phyloP scores from a whole-genome alignment of 2,329 filamentous ascomycete genomes.

The Monilinia fructigena region DNA sequence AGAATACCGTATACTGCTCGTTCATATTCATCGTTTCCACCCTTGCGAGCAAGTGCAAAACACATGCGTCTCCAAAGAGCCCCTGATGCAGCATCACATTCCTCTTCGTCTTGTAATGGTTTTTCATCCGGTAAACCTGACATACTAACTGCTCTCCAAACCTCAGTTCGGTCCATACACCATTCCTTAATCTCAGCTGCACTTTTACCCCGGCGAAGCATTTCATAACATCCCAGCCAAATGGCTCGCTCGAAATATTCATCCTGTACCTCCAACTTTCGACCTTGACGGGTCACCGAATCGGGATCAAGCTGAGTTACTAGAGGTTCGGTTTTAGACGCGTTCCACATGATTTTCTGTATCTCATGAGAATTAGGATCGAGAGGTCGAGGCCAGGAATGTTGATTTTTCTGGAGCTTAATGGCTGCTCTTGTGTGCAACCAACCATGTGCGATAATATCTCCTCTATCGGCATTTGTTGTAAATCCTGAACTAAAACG shows the following conservation, averaged over 20 bases:
- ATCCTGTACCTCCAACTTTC: slow-evolving; percentile 76
- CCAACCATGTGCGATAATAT: slow-evolving; percentile 85
- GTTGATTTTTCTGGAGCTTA: slow-evolving; percentile 82
- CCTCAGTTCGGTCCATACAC: slow-evolving; percentile 81
- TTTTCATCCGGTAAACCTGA: slow-evolving; percentile 66
- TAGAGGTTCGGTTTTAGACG: slow-evolving; percentile 60
- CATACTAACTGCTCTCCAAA: slow-evolving; percentile 84
- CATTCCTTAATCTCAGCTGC: slow-evolving; percentile 76
- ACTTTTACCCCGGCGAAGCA: slow-evolving; percentile 79
- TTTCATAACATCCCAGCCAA: slow-evolving; percentile 92
- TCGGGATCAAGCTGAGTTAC: slow-evolving; percentile 92
- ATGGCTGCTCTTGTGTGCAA: slow-evolving; percentile 86
- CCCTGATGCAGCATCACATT: slow-evolving; percentile 49
- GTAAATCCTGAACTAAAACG: slow-evolving; percentile 71
- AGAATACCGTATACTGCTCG: slow-evolving; percentile 86
- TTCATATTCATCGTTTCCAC: slow-evolving; percentile 73
- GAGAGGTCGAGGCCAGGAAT: slow-evolving; percentile 63
- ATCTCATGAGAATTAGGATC: slow-evolving; percentile 61
- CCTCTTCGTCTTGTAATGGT: slow-evolving; percentile 46
- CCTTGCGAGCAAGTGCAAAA: slow-evolving; percentile 66
- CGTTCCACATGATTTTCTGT: slow-evolving; percentile 55
- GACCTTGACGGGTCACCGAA: slow-evolving; percentile 74
- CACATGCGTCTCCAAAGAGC: slow-evolving; percentile 78
- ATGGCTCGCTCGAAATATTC: slow-evolving; percentile 86
- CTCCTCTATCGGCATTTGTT: slow-evolving; percentile 75